These are phyloP conservation scores for Parsonsia alboflavescens DNA, from an alignment of 257 asterid species.

Conservation along the genomic window DNA sequence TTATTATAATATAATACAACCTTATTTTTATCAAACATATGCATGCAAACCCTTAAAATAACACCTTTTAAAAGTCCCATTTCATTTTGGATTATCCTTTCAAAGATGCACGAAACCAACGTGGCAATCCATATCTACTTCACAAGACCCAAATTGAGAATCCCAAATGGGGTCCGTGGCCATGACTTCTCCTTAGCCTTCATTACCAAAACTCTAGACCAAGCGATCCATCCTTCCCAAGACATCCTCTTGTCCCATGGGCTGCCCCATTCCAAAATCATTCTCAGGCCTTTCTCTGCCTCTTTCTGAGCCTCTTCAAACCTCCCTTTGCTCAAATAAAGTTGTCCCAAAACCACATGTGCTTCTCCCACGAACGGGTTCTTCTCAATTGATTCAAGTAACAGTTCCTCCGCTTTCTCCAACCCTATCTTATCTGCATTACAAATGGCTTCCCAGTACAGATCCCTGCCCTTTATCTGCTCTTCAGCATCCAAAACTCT, in stretches of 20 bases:
- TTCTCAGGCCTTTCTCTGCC: constrained; percentile 58
- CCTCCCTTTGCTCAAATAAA: constrained; percentile 48
- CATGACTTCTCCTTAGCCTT: constrained; percentile 61
- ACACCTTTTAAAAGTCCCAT: too few species aligned
- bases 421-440: constrained; percentile 35
- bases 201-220: constrained; percentile 64
- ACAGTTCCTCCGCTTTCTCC: constrained; percentile 51
- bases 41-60: too few species aligned
- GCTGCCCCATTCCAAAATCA: constrained; percentile 81
- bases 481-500: constrained; percentile 39
- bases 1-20: too few species aligned
- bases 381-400: constrained; percentile 50
- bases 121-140: not conserved
- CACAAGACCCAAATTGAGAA: constrained; percentile 73
- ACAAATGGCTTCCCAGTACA: constrained; percentile 89
- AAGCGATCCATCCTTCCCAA: constrained; percentile 91
- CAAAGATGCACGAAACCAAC: not conserved
- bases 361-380: constrained; percentile 78
- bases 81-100: not conserved
- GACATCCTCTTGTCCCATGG: constrained; percentile 96
- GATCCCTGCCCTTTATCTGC: constrained; percentile 54
- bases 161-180: constrained; percentile 61
- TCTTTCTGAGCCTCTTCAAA: constrained; percentile 60
- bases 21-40: too few species aligned
- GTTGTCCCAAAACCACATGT: constrained; percentile 61